Percentiles rank a stretch among this genome's conserved stretches.
Evolutionary conservation across 345 rosid genomes (phyloP).

Genomic region (Syzygium aromaticum): DNA sequence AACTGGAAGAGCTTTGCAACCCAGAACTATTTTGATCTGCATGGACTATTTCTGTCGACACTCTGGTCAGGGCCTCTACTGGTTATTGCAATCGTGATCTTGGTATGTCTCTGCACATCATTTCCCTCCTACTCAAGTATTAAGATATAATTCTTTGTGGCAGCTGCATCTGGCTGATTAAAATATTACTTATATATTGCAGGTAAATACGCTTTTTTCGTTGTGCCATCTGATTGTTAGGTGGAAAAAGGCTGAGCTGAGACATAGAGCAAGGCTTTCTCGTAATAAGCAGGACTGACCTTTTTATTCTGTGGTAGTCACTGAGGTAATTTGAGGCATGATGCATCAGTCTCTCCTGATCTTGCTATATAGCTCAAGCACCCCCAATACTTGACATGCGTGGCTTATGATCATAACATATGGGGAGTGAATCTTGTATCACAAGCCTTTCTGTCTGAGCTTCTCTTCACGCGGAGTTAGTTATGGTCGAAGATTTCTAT

Average conservation of each 20-base stretch:
- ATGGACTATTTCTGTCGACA: slow-evolving; percentile 70
- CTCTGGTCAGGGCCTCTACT: slow-evolving; percentile 99
- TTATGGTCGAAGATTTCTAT: background rate
- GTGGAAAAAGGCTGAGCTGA: slow-evolving; percentile 96
- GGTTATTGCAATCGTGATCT: slow-evolving; percentile 56
- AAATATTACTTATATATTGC: slow-evolving; percentile 9
- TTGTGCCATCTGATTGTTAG: slow-evolving; percentile 71
- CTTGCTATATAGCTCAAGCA: background rate
- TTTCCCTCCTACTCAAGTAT: background rate
- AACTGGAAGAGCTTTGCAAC: slow-evolving; percentile 84
- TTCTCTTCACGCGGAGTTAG: background rate
- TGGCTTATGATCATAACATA: background rate
- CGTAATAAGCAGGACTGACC: slow-evolving; percentile 65
- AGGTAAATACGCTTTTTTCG: slow-evolving; percentile 81
- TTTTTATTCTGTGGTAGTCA: background rate
- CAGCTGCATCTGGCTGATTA: background rate
- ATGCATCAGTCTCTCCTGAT: background rate
- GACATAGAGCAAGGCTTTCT: slow-evolving; percentile 74
- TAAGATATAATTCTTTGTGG: background rate
- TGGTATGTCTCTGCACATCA: slow-evolving; percentile 38
- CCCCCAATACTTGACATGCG: background rate
- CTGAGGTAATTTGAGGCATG: background rate
- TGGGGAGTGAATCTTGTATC: background rate
- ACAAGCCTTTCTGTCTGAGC: background rate
- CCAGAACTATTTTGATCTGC: slow-evolving; percentile 83